Conservation (phyloP, 345 rosid species). For the Sonneratia alba region DNA sequence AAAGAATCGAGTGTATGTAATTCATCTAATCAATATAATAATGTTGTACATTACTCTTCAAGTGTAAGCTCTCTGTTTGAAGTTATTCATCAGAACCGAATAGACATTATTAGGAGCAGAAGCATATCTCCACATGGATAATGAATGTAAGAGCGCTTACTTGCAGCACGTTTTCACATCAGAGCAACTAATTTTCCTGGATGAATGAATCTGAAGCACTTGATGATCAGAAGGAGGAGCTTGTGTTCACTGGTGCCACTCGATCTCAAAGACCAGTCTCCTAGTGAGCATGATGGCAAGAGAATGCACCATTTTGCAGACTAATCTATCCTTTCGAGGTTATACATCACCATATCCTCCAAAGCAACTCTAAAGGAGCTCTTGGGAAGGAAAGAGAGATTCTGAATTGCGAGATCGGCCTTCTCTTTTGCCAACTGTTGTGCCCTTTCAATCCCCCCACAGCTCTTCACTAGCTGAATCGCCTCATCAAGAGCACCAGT, state of each 20-base stretch:
- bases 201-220: not conserved
- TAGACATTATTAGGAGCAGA: conserved; percentile 17
- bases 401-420: conserved; percentile 69
- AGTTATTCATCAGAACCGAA: not conserved
- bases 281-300: not conserved
- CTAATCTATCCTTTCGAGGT: conserved; percentile 79
- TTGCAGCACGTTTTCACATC: conserved; percentile 7
- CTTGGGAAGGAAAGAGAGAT: conserved; percentile 56
- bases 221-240: not conserved
- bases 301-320: not conserved
- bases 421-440: conserved; percentile 67
- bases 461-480: conserved; percentile 44
- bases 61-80: conserved; percentile 5
- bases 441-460: conserved; percentile 74
- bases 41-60: conserved; percentile 6
- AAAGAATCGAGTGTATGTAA: not conserved
- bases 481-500: conserved; percentile 76
- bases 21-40: not conserved
- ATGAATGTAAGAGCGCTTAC: conserved; percentile 18
- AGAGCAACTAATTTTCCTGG: not conserved
- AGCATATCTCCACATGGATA: conserved; percentile 21
- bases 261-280: not conserved
- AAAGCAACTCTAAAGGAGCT: conserved; percentile 50
- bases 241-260: not conserved
- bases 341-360: conserved; percentile 75